Base-by-base conservation (phyloP, 164 flowering plant genomes). In the Warburgia ugandensis region DNA sequence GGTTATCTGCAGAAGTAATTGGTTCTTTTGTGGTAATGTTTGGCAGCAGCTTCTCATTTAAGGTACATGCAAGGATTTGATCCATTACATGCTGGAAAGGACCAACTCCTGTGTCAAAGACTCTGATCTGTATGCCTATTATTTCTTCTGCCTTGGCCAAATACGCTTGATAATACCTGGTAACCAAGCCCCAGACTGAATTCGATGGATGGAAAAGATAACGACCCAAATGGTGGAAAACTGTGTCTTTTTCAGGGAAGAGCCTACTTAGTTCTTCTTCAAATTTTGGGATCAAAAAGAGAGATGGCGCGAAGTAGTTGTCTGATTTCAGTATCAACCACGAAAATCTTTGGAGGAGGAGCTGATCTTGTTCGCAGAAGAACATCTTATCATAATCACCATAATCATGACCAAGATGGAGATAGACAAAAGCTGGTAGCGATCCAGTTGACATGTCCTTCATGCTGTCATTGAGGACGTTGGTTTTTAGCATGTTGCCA, bases 181-280 rank as follows among this genome's bases (percentile, higher is more conserved):
- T 81, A n/a, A 88, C 74, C 33, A 77, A 73, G 27, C 89, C 89
- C 95, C 97, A 88, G 0, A 79, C 89, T 1, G 57, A 30, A 68
- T 85, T 79, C 6, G 95, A 65, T 0, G 95, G 89, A 46, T 85
- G 81, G 59, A 88, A 75, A 11, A 85, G 81, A 55, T 88, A 85
- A 22, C 85, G 61, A 31, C 92, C 87, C 66, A 83, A 54, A 70
- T 67, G 67, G 65, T 88, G 91, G 60, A 85, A 88, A 56, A 83
- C 86, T 0, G 81, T 66, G 33, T 65, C 85, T 55, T 79, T 85
- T 14, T 70, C 56, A 0, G 91, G 94, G 60, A 88, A 88, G 5
- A 89, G 78, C 1, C 62, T 63, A 36, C 50, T 57, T 10, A 83
- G 59, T 62, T 85, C 91, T 59, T 71, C 59, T 57, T 74, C 78